These are phyloP conservation scores for Diaporthe vexans DNA, from an alignment of 2,329 filamentous ascomycete species.

Conservation along the genomic window DNA sequence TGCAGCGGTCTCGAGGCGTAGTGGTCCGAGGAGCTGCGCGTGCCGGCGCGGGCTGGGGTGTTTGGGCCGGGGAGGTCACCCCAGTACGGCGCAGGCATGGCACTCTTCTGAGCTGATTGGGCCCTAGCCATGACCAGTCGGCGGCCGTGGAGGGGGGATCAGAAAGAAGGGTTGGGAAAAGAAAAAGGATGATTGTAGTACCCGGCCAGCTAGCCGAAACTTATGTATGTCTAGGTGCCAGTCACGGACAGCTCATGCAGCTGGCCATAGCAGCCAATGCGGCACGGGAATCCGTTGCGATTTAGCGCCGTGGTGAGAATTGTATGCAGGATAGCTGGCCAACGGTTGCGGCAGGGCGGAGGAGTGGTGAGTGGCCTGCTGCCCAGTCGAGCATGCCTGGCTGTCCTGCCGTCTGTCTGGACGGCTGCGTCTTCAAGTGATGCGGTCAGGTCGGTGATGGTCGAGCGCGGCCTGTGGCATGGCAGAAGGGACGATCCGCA, in stretches of 20 bases:
- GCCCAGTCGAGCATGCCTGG: neutral
- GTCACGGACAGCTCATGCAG: slow-evolving; percentile 39
- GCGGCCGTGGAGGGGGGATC: slow-evolving; percentile 47
- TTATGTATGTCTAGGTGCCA: slow-evolving; percentile 37
- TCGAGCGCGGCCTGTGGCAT: slow-evolving; percentile 25
- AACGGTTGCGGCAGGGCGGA: slow-evolving; percentile 26
- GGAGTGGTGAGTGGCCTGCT: neutral
- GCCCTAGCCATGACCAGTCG: slow-evolving; percentile 39
- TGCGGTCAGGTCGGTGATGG: slow-evolving; percentile 18
- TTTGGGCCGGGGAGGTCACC: slow-evolving; percentile 68
- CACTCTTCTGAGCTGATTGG: slow-evolving; percentile 44
- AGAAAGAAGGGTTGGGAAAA: slow-evolving; percentile 43
- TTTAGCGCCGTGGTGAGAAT: slow-evolving; percentile 37
- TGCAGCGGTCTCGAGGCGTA: slow-evolving; percentile 50
- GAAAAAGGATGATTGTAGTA: slow-evolving; percentile 41
- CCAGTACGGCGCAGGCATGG: slow-evolving; percentile 70
- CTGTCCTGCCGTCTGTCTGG: neutral
- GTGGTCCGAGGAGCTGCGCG: slow-evolving; percentile 56
- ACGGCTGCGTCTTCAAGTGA: slow-evolving; percentile 18
- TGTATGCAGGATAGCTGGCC: slow-evolving; percentile 31
- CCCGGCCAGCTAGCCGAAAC: slow-evolving; percentile 29
- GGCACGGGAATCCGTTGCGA: slow-evolving; percentile 35
- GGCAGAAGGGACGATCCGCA: slow-evolving; percentile 1
- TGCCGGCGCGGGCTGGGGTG: slow-evolving; percentile 51
- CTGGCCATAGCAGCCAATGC: slow-evolving; percentile 42